Evolutionary conservation across 192 early-diverging fungal genomes (phyloP).

Genomic region (Coemansia furcata): DNA sequence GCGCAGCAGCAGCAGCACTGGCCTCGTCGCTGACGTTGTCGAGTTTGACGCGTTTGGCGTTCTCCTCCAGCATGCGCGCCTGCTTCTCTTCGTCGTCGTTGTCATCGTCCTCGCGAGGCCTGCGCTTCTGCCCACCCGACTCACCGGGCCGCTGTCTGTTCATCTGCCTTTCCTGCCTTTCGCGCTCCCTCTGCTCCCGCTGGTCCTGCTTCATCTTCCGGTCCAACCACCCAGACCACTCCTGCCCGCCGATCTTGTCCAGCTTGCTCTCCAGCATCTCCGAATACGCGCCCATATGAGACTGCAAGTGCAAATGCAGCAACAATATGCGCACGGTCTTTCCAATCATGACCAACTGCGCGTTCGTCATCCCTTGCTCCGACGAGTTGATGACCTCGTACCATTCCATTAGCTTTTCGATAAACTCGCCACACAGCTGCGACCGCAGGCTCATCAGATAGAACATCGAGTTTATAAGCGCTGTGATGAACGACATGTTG

Average conservation of each 20-base stretch:
- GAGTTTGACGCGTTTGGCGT: conserved; percentile 45
- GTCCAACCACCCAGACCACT: conserved; percentile 45
- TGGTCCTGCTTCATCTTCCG: conserved; percentile 17
- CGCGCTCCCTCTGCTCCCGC: conserved; percentile 23
- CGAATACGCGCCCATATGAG: conserved; percentile 27
- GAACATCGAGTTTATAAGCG: conserved; percentile 39
- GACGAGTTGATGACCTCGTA: conserved; percentile 42
- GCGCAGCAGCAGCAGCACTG: not conserved
- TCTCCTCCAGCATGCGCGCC: conserved; percentile 42
- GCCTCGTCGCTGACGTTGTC: conserved; percentile 16
- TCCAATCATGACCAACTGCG: conserved; percentile 34
- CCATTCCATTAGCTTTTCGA: conserved; percentile 38
- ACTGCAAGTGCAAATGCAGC: conserved; percentile 37
- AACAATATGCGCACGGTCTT: conserved; percentile 44
- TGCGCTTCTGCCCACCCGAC: conserved; percentile 13
- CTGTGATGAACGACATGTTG: conserved; percentile 51
- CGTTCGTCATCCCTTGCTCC: conserved; percentile 33
- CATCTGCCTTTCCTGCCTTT: not conserved
- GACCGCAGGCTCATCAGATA: conserved; percentile 48
- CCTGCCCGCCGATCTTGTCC: conserved; percentile 38
- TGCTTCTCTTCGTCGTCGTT: conserved; percentile 49
- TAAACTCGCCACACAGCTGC: conserved; percentile 34
- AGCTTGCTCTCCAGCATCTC: conserved; percentile 34
- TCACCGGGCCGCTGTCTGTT: not conserved
- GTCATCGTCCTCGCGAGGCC: conserved; percentile 9